Conservation (phyloP, 495 filamentous ascomycete species). For the Immersiella caudata region DNA sequence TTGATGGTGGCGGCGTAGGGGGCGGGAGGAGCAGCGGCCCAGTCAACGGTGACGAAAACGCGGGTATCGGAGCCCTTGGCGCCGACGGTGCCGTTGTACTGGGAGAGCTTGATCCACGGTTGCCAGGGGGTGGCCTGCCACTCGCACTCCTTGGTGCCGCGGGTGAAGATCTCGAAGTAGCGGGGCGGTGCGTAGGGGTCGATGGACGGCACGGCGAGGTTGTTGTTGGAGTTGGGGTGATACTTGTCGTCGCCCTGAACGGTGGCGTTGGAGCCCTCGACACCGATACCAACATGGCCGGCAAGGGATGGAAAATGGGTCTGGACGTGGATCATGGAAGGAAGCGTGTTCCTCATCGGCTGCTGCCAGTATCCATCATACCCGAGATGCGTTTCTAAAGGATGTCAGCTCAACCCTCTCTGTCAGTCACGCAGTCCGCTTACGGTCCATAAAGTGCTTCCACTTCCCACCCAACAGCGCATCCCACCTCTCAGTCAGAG, state of each 20-base stretch:
- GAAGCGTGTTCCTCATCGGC: constrained; percentile 69
- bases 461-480: constrained; percentile 68
- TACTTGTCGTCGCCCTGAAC: constrained; percentile 69
- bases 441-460: constrained; percentile 71
- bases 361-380: constrained; percentile 66
- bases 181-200: constrained; percentile 65
- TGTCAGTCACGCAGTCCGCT: constrained; percentile 24
- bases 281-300: constrained; percentile 66
- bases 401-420: constrained; percentile 12
- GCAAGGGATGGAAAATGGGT: constrained; percentile 57
- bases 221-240: constrained; percentile 59
- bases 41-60: constrained; percentile 65
- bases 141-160: constrained; percentile 59
- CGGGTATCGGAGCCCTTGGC: constrained; percentile 56
- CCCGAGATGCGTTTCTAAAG: constrained; percentile 55
- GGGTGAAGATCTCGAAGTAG: constrained; percentile 69
- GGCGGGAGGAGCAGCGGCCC: constrained; percentile 55
- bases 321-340: constrained; percentile 62
- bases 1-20: constrained; percentile 50
- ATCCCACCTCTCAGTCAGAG: constrained; percentile 65
- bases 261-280: constrained; percentile 66
- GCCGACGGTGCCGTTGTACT: constrained; percentile 57
- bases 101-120: constrained; percentile 61
- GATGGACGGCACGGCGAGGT: constrained; percentile 59
- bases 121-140: constrained; percentile 57